Conservation (phyloP, 2,329 filamentous ascomycete genomes). For the Eurotiales sp. region DNA sequence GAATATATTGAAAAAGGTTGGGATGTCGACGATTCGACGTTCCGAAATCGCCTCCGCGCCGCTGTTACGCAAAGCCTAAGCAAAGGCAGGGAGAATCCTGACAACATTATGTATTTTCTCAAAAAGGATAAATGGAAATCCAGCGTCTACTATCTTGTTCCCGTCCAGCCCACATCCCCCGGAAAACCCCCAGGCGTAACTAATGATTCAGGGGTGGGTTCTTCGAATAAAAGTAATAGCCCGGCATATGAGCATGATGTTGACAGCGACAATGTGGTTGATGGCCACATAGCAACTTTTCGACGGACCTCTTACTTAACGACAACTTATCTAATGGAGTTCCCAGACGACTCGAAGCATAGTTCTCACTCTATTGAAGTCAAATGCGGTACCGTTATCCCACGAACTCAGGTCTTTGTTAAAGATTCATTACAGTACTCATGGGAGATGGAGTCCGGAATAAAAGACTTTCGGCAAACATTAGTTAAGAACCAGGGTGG, state of each 20-base stretch:
- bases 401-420: neutral
- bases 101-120: neutral
- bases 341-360: neutral
- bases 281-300: neutral
- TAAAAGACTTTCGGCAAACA: conserved; percentile 1
- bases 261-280: neutral
- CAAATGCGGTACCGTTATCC: neutral
- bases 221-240: neutral
- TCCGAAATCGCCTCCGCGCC: neutral
- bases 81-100: neutral
- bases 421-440: conserved; percentile 2
- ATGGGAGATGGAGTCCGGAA: conserved; percentile 5
- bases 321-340: neutral
- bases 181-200: neutral
- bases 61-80: neutral
- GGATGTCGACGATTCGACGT: neutral
- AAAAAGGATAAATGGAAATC: conserved; percentile 2
- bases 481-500: neutral
- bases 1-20: neutral
- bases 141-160: neutral
- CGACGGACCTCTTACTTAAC: neutral
- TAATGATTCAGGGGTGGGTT: neutral
- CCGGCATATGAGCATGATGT: neutral
- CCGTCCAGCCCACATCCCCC: neutral
- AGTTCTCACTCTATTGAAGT: neutral